A percentile compares a stretch with the other conserved stretches of the same genome.
Evolutionary conservation across 2,329 filamentous ascomycete species (phyloP).

Genomic region (Penicillium verrucosum): DNA sequence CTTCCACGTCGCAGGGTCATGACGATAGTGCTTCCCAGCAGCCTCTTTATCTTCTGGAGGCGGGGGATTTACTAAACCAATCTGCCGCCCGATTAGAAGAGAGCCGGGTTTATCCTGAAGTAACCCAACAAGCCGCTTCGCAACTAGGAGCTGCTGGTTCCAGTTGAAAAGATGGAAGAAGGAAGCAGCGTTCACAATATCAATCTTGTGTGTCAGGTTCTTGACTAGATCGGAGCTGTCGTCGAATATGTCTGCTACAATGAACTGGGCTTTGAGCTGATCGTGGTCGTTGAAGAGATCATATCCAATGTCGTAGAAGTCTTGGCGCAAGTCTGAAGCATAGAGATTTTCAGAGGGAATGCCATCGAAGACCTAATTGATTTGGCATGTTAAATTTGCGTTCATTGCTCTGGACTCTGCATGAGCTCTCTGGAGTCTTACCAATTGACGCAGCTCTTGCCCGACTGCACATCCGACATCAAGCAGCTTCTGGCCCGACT

Average conservation of each 20-base stretch:
- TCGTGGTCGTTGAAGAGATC: slow-evolving; percentile 60
- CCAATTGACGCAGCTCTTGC: slow-evolving; percentile 24
- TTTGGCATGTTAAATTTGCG: not conserved
- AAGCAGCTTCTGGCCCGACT: slow-evolving; percentile 20
- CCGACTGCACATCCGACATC: slow-evolving; percentile 26
- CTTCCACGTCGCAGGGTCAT: slow-evolving; percentile 52
- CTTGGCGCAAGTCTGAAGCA: slow-evolving; percentile 49
- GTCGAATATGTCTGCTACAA: slow-evolving; percentile 47
- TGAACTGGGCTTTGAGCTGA: slow-evolving; percentile 15
- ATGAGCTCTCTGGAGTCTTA: not conserved
- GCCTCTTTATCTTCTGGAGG: slow-evolving; percentile 8
- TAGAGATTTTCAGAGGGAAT: slow-evolving; percentile 50
- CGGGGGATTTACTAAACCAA: slow-evolving; percentile 15
- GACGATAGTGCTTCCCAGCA: slow-evolving; percentile 40
- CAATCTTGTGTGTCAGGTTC: slow-evolving; percentile 29
- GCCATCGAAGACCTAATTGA: slow-evolving; percentile 41
- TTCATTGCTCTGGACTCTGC: not conserved
- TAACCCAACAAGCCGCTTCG: slow-evolving; percentile 32
- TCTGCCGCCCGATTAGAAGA: slow-evolving; percentile 24
- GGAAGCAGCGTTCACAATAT: slow-evolving; percentile 41
- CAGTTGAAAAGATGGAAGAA: slow-evolving; percentile 45
- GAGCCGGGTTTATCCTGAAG: slow-evolving; percentile 26
- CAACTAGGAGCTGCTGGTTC: slow-evolving; percentile 31
- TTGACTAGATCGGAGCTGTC: slow-evolving; percentile 25
- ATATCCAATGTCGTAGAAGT: slow-evolving; percentile 59